Percentiles rank a stretch among this genome's conserved stretches.
phyloP scores from a whole-genome alignment of 768 basidiomycete genomes.

The Clitopilus hobsonii region DNA sequence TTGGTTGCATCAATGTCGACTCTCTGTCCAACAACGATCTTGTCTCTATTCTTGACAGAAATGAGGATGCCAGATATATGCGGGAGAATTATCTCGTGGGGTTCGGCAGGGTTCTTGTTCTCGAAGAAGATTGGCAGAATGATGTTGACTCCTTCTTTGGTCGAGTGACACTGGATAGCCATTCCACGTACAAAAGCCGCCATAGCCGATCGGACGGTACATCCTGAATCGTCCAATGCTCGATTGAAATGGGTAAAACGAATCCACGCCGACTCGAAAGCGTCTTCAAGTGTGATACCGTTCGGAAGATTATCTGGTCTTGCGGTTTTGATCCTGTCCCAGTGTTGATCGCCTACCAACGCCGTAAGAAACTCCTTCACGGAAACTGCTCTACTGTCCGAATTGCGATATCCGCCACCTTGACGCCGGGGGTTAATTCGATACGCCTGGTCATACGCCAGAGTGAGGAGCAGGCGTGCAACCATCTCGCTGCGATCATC shows the following conservation, averaged over 20 bases:
- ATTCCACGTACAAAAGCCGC: conserved; percentile 20
- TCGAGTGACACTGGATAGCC: conserved; percentile 15
- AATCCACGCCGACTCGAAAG: conserved; percentile 18
- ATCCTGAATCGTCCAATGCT: conserved; percentile 14
- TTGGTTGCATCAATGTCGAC: not conserved
- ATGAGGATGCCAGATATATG: not conserved
- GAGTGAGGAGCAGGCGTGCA: conserved; percentile 15
- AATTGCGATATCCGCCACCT: not conserved
- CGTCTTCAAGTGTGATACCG: conserved; percentile 1
- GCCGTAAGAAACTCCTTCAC: not conserved
- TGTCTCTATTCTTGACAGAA: not conserved
- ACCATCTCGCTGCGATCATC: conserved; percentile 17
- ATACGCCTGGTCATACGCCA: conserved; percentile 15
- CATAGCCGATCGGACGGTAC: conserved; percentile 12
- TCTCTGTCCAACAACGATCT: not conserved
- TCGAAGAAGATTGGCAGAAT: conserved; percentile 20
- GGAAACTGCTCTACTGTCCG: not conserved
- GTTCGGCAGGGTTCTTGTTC: not conserved
- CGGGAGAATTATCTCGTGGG: not conserved
- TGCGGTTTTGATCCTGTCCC: not conserved
- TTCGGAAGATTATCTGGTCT: not conserved
- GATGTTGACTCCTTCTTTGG: conserved; percentile 15
- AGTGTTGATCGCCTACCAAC: not conserved
- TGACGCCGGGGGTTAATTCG: too few species aligned
- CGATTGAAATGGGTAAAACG: conserved; percentile 27